Conservation (phyloP, 2,329 filamentous ascomycete species). For the Alternaria solani region DNA sequence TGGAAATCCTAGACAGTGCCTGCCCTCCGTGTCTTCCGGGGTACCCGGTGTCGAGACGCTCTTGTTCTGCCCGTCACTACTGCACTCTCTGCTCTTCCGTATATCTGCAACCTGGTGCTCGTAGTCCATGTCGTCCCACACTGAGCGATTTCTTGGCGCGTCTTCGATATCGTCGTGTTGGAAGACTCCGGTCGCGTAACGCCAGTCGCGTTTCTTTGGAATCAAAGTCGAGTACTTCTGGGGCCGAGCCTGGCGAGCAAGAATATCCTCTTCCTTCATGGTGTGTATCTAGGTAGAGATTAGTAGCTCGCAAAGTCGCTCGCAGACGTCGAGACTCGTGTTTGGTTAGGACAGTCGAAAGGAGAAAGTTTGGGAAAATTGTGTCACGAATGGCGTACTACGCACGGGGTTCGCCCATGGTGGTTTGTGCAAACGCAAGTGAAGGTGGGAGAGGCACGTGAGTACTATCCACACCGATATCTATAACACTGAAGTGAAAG, state of each 20-base stretch:
- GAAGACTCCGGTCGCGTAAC: constrained; percentile 21
- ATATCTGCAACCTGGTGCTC: constrained; percentile 5
- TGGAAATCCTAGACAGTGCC: neutral
- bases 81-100: neutral
- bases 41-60: neutral
- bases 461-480: neutral
- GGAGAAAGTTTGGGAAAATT: neutral
- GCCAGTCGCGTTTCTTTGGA: constrained; percentile 27
- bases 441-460: neutral
- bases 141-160: constrained; percentile 13
- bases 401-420: neutral
- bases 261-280: constrained; percentile 21
- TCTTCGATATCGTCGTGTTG: constrained; percentile 23
- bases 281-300: neutral
- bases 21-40: neutral
- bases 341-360: neutral
- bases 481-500: neutral
- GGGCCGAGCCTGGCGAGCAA: constrained; percentile 24
- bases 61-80: neutral
- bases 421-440: neutral
- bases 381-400: neutral
- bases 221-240: constrained; percentile 24
- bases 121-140: constrained; percentile 26
- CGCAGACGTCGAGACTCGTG: neutral
- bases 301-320: neutral